Evolutionary conservation across 2,329 filamentous ascomycete species (phyloP), one percentile per base, ranked within the genome.

Genomic region (Exophiala mesophila): DNA sequence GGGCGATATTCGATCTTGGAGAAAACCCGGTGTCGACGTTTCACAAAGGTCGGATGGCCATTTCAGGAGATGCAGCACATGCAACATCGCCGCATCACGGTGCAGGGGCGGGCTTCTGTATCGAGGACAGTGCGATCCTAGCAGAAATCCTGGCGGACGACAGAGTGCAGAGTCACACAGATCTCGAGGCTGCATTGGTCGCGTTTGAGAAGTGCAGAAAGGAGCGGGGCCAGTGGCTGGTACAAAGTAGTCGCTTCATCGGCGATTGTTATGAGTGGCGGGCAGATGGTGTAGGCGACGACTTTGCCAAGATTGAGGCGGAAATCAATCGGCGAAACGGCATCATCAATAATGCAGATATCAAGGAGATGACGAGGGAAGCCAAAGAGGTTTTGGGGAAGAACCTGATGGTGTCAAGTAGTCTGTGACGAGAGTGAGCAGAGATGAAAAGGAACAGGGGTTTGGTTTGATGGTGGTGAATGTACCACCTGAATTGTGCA

Each of bases 11-110:
- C 52, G 63, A 68, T 50, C 49, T 63, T 2, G 58, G 56, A 15
- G 56, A 64, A 21, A 40, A 67, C 45, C 65, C 66, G 0, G 56
- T 64, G n/a, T 56, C 64, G 2, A 55, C 55, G 6, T 66, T 63
- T 49, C 47, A 58, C 52, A 59, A 64, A 45, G 57, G 55, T 36
- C 55, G 57, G 5, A 43, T 67, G 5, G 56, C 55, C 10, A 58
- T 69, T 26, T 50, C 61, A 21, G 66, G 66, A 13, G 65, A 68
- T 41, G 63, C 66, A 2, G 64, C 64, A 4, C 66, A 69, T 45
- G 66, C 66, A 0, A 66, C 65, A 2, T 59, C 58, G 0, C 67
- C 67, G 3, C 66, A 69, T 44, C 66, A 69, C 38, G 67, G 67
- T 13, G 56, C 60, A 3, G 62, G 61, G 4, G 62, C 62, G 1